These are phyloP conservation scores for Lecanicillium sp. DNA, from an alignment of 2,329 filamentous ascomycete species.

Conservation along the genomic window DNA sequence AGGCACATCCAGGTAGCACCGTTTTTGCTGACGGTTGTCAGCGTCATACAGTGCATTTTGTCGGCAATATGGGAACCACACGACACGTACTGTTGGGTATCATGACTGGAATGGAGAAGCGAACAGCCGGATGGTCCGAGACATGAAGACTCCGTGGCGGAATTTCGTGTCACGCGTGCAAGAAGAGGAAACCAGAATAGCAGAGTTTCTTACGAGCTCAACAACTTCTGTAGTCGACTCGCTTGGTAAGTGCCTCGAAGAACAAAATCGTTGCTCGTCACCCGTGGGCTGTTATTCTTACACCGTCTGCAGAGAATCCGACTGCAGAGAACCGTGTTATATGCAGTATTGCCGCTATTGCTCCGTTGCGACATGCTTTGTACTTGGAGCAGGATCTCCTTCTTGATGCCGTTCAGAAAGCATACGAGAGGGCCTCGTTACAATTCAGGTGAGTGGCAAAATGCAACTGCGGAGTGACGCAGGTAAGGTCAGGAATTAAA, in stretches of 20 bases:
- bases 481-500: not conserved
- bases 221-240: not conserved
- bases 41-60: constrained; percentile 37
- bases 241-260: not conserved
- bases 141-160: constrained; percentile 29
- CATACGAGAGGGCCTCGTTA: not conserved
- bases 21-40: constrained; percentile 18
- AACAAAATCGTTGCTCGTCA: not conserved
- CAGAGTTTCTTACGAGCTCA: not conserved
- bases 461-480: not conserved
- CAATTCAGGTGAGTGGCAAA: constrained; percentile 7
- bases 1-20: not conserved
- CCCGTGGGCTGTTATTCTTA: too few relatives aligned
- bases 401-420: not conserved
- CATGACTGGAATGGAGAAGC: constrained; percentile 43
- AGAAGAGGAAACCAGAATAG: not conserved
- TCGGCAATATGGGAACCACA: constrained; percentile 32
- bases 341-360: not conserved
- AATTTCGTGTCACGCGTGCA: constrained; percentile 14
- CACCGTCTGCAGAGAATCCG: not conserved
- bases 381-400: not conserved
- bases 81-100: constrained; percentile 20
- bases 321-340: not conserved
- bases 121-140: constrained; percentile 29
- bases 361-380: not conserved